phyloP scores from a whole-genome alignment of 2,329 filamentous ascomycete species.

The Rhexocercosporidium sp. region DNA sequence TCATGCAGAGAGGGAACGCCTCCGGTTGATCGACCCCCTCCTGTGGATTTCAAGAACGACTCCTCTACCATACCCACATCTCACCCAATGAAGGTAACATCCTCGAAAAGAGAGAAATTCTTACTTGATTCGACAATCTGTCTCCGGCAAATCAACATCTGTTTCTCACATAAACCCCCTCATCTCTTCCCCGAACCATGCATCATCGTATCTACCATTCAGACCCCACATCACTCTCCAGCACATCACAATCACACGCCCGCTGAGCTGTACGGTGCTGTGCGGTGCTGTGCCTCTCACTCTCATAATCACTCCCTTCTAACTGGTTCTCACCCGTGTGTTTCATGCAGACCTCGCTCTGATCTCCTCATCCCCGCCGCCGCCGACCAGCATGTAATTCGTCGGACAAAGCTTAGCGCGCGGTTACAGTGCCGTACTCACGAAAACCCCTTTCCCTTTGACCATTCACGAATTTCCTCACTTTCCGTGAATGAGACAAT shows the following conservation, averaged over 20 bases:
- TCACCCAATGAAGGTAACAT: too few relatives aligned
- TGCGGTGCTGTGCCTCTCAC: constrained; percentile 8
- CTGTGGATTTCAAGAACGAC: background rate
- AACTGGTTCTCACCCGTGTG: background rate
- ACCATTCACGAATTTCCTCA: too few relatives aligned
- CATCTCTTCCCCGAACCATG: background rate
- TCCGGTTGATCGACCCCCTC: background rate
- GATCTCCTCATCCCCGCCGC: background rate
- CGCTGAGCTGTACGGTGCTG: background rate
- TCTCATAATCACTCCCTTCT: too few relatives aligned
- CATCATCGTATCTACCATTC: background rate
- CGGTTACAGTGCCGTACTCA: background rate
- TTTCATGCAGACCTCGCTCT: background rate
- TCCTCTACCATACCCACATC: background rate
- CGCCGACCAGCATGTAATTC: background rate
- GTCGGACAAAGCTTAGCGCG: background rate
- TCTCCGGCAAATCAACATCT: background rate
- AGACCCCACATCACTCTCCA: background rate
- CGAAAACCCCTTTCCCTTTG: too few relatives aligned
- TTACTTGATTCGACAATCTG: too few relatives aligned
- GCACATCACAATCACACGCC: background rate
- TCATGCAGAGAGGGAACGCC: background rate
- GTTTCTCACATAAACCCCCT: background rate
- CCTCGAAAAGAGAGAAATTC: too few relatives aligned
- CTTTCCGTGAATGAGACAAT: too few relatives aligned